Evolutionary conservation across 192 early-diverging fungal species (phyloP).

Genomic region (Glomus cerebriforme): DNA sequence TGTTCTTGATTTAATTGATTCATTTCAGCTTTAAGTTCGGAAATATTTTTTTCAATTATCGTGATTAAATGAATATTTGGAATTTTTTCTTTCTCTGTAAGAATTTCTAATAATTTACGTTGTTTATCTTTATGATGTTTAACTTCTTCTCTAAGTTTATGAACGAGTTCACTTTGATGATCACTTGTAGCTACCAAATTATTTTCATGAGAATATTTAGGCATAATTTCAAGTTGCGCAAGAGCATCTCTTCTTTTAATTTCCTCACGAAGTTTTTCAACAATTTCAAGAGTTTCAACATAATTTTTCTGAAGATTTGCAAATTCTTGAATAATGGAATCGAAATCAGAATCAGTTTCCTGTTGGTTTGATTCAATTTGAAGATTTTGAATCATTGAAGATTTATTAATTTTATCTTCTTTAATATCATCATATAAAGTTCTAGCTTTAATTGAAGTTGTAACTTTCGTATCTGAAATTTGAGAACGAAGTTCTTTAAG

Average conservation of each 20-base stretch:
- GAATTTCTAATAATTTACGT: background rate
- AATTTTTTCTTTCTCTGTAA: background rate
- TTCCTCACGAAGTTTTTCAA: constrained; percentile 30
- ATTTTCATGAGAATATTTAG: background rate
- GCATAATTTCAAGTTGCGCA: constrained; percentile 25
- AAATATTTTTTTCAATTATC: background rate
- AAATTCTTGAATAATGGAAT: constrained; percentile 22
- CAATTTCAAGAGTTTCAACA: constrained; percentile 13
- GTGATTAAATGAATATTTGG: background rate
- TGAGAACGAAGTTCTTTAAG: background rate
- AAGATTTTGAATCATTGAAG: constrained; percentile 18
- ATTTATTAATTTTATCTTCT: background rate
- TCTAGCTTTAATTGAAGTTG: background rate
- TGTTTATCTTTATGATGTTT: constrained; percentile 26
- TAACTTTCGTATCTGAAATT: background rate
- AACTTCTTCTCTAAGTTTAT: constrained; percentile 24
- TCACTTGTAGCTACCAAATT: background rate
- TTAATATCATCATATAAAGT: background rate
- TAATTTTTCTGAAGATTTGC: background rate
- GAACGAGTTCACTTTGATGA: constrained; percentile 6
- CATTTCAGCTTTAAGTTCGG: background rate
- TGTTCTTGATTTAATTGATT: background rate
- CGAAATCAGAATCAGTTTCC: background rate
- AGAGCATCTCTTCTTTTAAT: constrained; percentile 23
- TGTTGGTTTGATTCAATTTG: constrained; percentile 7